phyloP scores from a whole-genome alignment of 129 eudicot species.

The Ambrosia artemisiifolia region DNA sequence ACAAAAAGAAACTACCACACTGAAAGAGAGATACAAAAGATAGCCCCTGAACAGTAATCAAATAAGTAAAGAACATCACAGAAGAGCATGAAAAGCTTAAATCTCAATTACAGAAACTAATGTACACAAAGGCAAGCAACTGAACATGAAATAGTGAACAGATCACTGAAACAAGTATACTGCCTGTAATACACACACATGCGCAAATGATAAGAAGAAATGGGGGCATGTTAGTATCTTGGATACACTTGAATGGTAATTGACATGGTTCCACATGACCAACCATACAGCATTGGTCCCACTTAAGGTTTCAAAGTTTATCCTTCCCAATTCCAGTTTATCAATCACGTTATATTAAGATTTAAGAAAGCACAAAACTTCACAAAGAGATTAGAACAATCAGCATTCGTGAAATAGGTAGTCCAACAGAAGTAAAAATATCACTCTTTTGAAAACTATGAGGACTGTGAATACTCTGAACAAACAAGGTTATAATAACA shows the following conservation, averaged over 20 bases:
- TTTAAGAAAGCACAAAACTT: background rate
- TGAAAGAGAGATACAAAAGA: background rate
- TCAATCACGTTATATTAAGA: background rate
- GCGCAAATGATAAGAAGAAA: background rate
- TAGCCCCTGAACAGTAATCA: background rate
- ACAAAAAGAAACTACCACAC: background rate
- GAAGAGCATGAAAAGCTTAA: background rate
- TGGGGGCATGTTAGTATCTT: background rate
- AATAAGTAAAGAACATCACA: background rate
- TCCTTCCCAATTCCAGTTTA: background rate
- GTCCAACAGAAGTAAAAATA: background rate
- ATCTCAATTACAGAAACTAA: background rate
- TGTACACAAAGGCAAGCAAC: background rate
- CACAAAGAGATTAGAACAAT: background rate
- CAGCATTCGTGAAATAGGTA: constrained; percentile 5
- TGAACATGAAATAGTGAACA: background rate
- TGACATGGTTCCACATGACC: background rate
- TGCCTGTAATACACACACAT: background rate
- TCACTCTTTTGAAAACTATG: background rate
- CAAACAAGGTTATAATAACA: background rate
- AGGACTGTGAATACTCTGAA: background rate
- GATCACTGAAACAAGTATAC: background rate
- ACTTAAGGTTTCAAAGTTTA: background rate
- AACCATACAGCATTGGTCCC: constrained; percentile 10
- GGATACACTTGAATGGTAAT: background rate